Evolutionary conservation across 2,329 filamentous ascomycete genomes (phyloP).

Genomic region (Hypoxylon sp.): DNA sequence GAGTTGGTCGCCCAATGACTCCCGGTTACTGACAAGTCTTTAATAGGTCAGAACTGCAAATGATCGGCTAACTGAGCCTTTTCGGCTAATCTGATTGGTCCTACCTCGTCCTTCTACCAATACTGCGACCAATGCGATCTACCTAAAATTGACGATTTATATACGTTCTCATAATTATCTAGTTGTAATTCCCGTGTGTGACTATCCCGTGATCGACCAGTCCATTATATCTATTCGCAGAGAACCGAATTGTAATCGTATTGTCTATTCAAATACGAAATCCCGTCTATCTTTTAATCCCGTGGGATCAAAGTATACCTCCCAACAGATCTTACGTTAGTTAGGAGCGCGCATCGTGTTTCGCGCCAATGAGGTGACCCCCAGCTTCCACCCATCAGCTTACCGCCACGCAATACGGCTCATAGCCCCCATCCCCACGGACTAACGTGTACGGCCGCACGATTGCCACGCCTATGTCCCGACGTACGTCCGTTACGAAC

Average conservation of each 20-base stretch:
- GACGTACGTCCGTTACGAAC: not conserved
- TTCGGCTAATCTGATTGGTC: not conserved
- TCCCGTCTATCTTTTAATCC: not conserved
- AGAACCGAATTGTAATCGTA: slow-evolving; percentile 1
- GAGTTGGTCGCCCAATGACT: no score
- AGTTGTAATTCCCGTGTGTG: not conserved
- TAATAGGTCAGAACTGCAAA: not conserved
- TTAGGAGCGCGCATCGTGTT: slow-evolving; percentile 6
- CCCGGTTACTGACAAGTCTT: not conserved
- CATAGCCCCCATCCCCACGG: not conserved
- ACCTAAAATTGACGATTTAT: not conserved
- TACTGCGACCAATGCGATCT: not conserved
- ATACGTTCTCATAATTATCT: not conserved
- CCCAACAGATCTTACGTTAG: slow-evolving; percentile 5
- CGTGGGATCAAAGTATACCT: slow-evolving; percentile 8
- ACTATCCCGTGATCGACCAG: not conserved
- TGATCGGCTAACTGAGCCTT: not conserved
- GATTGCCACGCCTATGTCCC: slow-evolving; percentile 14
- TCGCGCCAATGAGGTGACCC: slow-evolving; percentile 24
- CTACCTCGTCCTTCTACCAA: not conserved
- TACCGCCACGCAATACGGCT: slow-evolving; percentile 26
- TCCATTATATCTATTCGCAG: not conserved
- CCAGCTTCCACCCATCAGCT: slow-evolving; percentile 14
- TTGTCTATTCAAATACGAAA: slow-evolving; percentile 15
- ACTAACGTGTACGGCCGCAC: slow-evolving; percentile 16